A percentile compares a stretch with the other conserved stretches of the same genome.
Conservation (phyloP, 2,329 filamentous ascomycete species). For the Reticulascus tulasneorum region DNA sequence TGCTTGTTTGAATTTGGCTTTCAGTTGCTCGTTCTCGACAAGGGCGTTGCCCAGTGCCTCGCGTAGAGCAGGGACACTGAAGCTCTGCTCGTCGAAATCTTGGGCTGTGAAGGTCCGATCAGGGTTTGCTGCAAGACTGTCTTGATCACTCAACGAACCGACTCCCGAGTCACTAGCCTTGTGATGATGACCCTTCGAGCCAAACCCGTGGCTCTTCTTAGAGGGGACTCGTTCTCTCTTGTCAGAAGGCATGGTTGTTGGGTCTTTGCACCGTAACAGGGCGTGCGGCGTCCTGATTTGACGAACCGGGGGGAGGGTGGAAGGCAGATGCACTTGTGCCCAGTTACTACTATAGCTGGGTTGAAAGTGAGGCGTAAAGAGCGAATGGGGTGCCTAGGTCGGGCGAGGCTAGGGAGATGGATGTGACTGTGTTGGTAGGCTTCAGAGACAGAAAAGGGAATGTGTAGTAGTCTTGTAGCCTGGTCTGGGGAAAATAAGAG, state of each 20-base stretch:
- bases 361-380: too few relatives aligned
- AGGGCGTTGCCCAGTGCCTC: conserved; percentile 4
- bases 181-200: conserved; percentile 13
- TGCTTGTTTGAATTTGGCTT: conserved; percentile 15
- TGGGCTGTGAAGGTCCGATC: conserved; percentile 13
- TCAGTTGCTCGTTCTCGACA: conserved; percentile 15
- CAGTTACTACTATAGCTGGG: too few relatives aligned
- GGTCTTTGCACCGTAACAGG: not conserved
- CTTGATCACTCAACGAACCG: conserved; percentile 16
- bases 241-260: conserved; percentile 13
- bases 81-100: conserved; percentile 9
- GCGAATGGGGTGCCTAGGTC: too few relatives aligned
- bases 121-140: conserved; percentile 15
- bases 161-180: conserved; percentile 18
- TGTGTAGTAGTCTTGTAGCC: too few relatives aligned
- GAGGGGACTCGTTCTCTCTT: conserved; percentile 13
- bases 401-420: too few relatives aligned
- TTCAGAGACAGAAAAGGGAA: too few relatives aligned
- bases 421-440: too few relatives aligned
- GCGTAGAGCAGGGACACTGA: not conserved
- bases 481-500: too few relatives aligned
- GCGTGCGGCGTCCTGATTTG: conserved; percentile 1
- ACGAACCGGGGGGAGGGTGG: conserved; percentile 2
- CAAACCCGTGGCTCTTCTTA: conserved; percentile 5
- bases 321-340: too few relatives aligned